Conservation (phyloP, 2,329 filamentous ascomycete species). For the Penicillium verrucosum region DNA sequence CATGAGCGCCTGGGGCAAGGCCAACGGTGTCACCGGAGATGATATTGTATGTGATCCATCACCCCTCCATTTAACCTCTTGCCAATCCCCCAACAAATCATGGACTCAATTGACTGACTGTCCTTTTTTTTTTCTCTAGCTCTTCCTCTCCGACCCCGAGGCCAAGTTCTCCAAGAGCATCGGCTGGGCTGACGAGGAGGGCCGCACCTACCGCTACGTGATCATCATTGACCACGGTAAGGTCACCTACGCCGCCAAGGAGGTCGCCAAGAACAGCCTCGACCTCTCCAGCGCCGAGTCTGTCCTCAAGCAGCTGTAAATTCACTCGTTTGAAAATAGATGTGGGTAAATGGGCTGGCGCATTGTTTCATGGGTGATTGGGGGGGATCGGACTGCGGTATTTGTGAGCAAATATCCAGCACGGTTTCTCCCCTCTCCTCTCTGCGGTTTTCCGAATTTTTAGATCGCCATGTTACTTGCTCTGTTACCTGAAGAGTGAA, state of each 20-base stretch:
- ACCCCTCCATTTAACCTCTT: not conserved
- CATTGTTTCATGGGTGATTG: slow-evolving; percentile 8
- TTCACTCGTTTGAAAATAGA: slow-evolving; percentile 7
- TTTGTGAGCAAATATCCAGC: not conserved
- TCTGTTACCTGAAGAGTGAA: slow-evolving; percentile 3
- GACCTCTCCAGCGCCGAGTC: slow-evolving; percentile 49
- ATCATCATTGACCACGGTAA: slow-evolving; percentile 80
- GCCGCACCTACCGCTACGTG: slow-evolving; percentile 74
- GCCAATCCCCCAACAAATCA: not conserved
- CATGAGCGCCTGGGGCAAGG: slow-evolving; percentile 88
- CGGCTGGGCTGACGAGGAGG: slow-evolving; percentile 69
- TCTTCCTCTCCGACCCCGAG: slow-evolving; percentile 74
- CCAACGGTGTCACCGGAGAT: slow-evolving; percentile 72
- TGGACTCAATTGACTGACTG: slow-evolving; percentile 3
- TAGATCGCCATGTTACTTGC: slow-evolving; percentile 11
- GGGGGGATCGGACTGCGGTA: not conserved
- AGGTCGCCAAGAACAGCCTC: slow-evolving; percentile 48
- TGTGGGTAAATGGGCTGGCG: slow-evolving; percentile 13
- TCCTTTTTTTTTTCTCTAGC: slow-evolving; percentile 35
- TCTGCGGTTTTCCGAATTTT: slow-evolving; percentile 8
- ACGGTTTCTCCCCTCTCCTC: slow-evolving; percentile 1
- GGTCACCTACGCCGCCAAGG: slow-evolving; percentile 74
- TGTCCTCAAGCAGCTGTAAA: slow-evolving; percentile 49
- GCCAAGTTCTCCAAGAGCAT: slow-evolving; percentile 73
- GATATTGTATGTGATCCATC: slow-evolving; percentile 53